phyloP scores from a whole-genome alignment of 306 rosid genomes.

The Herpetospermum pedunculosum region DNA sequence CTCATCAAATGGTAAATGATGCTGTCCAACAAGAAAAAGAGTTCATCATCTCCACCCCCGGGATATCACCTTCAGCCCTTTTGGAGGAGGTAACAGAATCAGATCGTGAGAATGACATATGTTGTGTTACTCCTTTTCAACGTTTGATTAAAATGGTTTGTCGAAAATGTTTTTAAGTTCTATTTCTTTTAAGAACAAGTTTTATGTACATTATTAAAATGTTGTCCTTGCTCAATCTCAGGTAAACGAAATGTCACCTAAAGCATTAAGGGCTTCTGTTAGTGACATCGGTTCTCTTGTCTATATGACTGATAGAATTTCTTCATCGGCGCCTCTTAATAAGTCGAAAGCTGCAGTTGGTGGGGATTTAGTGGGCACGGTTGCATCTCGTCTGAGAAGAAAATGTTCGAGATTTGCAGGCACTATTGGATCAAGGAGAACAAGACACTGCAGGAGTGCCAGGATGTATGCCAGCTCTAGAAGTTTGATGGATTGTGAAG shows the following conservation, averaged over 20 bases:
- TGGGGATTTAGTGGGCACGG: slow-evolving; percentile 71
- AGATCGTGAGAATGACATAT: slow-evolving; percentile 40
- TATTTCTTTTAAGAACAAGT: neutral
- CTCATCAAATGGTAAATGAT: neutral
- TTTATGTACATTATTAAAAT: neutral
- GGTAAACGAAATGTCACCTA: slow-evolving; percentile 60
- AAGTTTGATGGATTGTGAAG: slow-evolving; percentile 35
- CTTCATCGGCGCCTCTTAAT: slow-evolving; percentile 77
- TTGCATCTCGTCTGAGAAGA: slow-evolving; percentile 55
- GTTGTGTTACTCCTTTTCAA: slow-evolving; percentile 53
- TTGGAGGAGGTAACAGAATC: slow-evolving; percentile 41
- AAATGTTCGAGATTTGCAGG: slow-evolving; percentile 57
- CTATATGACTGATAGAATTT: slow-evolving; percentile 69
- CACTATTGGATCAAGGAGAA: slow-evolving; percentile 48
- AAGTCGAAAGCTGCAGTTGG: slow-evolving; percentile 89
- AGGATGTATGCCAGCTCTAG: slow-evolving; percentile 44
- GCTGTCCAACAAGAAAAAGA: neutral
- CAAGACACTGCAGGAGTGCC: slow-evolving; percentile 56
- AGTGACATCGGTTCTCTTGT: slow-evolving; percentile 60
- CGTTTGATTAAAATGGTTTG: slow-evolving; percentile 66
- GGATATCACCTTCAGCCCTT: slow-evolving; percentile 78
- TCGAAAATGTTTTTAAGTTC: neutral
- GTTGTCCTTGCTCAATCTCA: slow-evolving; percentile 15
- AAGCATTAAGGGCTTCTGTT: slow-evolving; percentile 53
- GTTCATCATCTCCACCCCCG: slow-evolving; percentile 34